Conservation (phyloP, 2,329 filamentous ascomycete species). For the Fusarium sp. region DNA sequence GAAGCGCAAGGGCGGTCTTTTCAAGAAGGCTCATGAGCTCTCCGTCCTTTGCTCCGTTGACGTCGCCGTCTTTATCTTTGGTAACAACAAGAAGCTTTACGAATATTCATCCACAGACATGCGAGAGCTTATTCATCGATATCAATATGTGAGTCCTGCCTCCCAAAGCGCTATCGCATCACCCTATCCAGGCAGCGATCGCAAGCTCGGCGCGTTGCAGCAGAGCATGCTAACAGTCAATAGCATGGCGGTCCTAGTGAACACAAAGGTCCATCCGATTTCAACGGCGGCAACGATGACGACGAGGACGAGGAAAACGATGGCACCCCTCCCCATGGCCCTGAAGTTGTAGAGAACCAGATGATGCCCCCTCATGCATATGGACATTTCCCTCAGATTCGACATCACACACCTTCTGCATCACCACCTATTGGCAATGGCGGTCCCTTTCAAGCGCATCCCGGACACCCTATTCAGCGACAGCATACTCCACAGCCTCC, state of each 20-base stretch:
- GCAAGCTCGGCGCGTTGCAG: neutral
- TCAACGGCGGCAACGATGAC: conserved; percentile 87
- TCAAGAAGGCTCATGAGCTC: conserved; percentile 99
- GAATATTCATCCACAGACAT: conserved; percentile 97
- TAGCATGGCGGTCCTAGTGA: conserved; percentile 94
- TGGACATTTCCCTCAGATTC: conserved; percentile 79
- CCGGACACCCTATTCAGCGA: conserved; percentile 60
- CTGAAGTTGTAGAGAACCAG: conserved; percentile 67
- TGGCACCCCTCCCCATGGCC: conserved; percentile 74
- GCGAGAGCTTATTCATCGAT: conserved; percentile 86
- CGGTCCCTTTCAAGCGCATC: conserved; percentile 69
- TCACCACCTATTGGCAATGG: conserved; percentile 90
- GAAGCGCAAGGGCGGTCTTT: conserved; percentile 97
- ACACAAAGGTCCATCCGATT: conserved; percentile 95
- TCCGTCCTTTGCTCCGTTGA: conserved; percentile 98
- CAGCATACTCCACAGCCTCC: conserved; percentile 84
- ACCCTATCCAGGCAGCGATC: neutral
- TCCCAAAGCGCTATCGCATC: conserved; percentile 7
- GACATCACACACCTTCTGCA: conserved; percentile 83
- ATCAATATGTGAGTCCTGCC: conserved; percentile 81
- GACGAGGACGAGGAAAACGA: conserved; percentile 81
- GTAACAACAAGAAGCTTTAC: conserved; percentile 98
- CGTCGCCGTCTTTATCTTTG: conserved; percentile 98
- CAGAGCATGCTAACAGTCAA: conserved; percentile 7
- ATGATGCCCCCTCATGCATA: conserved; percentile 79